A percentile compares a stretch with the other conserved stretches of the same genome.
Evolutionary conservation across 208 protist species (phyloP).

Genomic region (Leptomonas pyrrhocoris): DNA sequence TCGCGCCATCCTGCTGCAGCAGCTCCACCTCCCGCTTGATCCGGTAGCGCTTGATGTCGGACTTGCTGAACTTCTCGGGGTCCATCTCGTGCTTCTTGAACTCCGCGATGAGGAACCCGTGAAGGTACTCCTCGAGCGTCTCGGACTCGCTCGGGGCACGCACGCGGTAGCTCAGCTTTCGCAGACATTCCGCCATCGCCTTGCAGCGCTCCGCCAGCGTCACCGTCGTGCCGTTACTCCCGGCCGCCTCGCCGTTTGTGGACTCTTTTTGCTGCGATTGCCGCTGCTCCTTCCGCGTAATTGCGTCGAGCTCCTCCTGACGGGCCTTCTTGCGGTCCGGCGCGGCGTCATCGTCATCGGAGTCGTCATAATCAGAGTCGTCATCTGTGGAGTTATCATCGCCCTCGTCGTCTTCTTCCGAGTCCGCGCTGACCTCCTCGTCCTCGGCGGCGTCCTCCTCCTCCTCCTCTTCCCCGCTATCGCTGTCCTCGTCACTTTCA

Average conservation of each 20-base stretch:
- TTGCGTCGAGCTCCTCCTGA: constrained; percentile 33
- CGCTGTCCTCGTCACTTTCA: constrained; percentile 23
- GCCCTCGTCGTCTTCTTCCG: constrained; percentile 39
- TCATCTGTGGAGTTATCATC: constrained; percentile 44
- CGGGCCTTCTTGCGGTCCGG: constrained; percentile 53
- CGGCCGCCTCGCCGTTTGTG: neutral
- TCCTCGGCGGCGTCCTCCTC: constrained; percentile 41
- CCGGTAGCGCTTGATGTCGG: constrained; percentile 69
- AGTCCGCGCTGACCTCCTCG: constrained; percentile 41
- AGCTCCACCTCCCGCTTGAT: constrained; percentile 69
- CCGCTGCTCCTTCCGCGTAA: neutral
- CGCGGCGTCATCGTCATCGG: constrained; percentile 35
- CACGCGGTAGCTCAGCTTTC: constrained; percentile 65
- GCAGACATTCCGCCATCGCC: constrained; percentile 74
- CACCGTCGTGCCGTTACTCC: constrained; percentile 9
- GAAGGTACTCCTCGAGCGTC: constrained; percentile 63
- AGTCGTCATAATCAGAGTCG: too few relatives aligned
- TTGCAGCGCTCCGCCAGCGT: constrained; percentile 59
- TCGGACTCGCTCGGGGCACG: constrained; percentile 55
- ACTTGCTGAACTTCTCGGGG: constrained; percentile 59
- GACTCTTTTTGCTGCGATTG: neutral
- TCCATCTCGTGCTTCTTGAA: constrained; percentile 79
- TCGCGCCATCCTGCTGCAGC: constrained; percentile 79
- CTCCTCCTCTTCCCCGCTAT: constrained; percentile 34
- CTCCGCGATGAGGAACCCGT: constrained; percentile 58